Evolutionary conservation across 2,329 filamentous ascomycete genomes (phyloP).

Genomic region (Malbranchea cinnamomea): DNA sequence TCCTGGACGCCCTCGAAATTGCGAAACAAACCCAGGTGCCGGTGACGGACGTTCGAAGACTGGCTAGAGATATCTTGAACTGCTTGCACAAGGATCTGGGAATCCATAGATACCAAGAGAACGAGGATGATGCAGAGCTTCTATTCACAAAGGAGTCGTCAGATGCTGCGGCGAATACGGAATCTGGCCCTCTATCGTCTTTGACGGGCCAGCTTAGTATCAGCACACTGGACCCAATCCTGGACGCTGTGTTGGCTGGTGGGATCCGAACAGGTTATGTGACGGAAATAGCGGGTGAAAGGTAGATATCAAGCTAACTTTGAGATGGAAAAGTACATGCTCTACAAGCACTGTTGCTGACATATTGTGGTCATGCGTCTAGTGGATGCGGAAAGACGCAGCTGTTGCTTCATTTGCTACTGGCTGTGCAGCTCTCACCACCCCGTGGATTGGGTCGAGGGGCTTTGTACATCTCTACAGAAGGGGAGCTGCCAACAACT

Average conservation of each 20-base stretch:
- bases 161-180: neutral
- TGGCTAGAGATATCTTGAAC: constrained; percentile 51
- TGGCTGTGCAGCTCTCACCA: constrained; percentile 66
- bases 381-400: constrained; percentile 91
- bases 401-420: constrained; percentile 68
- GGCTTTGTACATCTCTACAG: constrained; percentile 90
- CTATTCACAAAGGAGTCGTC: too few relatives aligned
- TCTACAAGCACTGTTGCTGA: constrained; percentile 10
- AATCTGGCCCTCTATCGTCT: constrained; percentile 15
- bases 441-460: constrained; percentile 55
- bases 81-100: constrained; percentile 51
- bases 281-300: constrained; percentile 84
- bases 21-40: constrained; percentile 75
- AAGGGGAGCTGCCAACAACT: constrained; percentile 66
- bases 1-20: constrained; percentile 66
- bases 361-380: constrained; percentile 6
- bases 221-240: constrained; percentile 60
- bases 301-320: constrained; percentile 31
- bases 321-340: neutral
- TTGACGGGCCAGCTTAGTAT: too few relatives aligned
- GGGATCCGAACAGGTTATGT: constrained; percentile 70
- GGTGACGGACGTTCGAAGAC: constrained; percentile 60
- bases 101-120: too few relatives aligned
- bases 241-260: constrained; percentile 60
- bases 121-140: too few relatives aligned